Percentiles rank a stretch among this genome's conserved stretches.
Conservation (phyloP, 1,284 basidiomycete genomes). For the Cystobasidiaceae sp. region DNA sequence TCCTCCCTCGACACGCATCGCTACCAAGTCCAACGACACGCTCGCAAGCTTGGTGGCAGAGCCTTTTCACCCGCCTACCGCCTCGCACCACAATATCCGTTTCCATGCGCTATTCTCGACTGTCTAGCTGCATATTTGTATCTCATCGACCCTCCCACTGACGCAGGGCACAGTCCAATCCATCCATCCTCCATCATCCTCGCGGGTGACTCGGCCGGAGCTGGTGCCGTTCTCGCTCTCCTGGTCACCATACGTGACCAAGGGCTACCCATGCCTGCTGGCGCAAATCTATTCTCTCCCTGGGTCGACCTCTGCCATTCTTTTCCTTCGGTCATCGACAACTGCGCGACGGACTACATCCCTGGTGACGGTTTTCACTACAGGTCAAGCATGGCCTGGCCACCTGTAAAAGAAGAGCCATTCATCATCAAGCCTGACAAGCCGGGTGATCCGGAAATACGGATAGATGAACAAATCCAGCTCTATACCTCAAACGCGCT, state of each 20-base stretch:
- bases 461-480: constrained; percentile 50
- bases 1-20: constrained; percentile 47
- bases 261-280: constrained; percentile 74
- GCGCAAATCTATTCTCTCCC: constrained; percentile 51
- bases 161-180: constrained; percentile 67
- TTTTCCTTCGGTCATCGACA: constrained; percentile 79
- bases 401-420: constrained; percentile 5
- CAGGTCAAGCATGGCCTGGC: constrained; percentile 56
- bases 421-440: neutral
- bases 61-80: constrained; percentile 45
- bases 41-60: constrained; percentile 48
- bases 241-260: constrained; percentile 88
- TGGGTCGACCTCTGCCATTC: constrained; percentile 94
- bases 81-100: constrained; percentile 80
- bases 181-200: constrained; percentile 75
- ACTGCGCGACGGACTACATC: constrained; percentile 63
- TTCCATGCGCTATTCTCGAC: constrained; percentile 76
- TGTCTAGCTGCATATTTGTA: constrained; percentile 56
- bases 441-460: constrained; percentile 32
- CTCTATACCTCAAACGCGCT: constrained; percentile 53
- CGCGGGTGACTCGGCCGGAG: constrained; percentile 90
- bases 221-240: constrained; percentile 75
- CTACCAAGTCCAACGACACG: constrained; percentile 47
- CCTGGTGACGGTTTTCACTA: constrained; percentile 53
- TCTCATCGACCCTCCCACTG: constrained; percentile 64